Percentiles rank a stretch among this genome's conserved stretches.
Conservation (phyloP, 805 yeast genomes). For the Starmerella stigmatis region DNA sequence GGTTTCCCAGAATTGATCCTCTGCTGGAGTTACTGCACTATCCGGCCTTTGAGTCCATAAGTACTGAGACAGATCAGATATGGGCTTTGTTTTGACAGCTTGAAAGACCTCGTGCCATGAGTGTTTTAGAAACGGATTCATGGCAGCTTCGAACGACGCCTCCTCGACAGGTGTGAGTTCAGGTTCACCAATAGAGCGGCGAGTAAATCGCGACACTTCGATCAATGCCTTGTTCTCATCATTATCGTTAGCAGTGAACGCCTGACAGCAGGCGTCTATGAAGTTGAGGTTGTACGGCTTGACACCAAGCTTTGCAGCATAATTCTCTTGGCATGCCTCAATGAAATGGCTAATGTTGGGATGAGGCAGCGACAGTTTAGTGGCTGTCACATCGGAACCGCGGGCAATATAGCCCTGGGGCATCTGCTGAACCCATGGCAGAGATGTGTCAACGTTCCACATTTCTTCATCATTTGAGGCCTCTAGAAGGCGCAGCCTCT, state of each 20-base stretch:
- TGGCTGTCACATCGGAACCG: conserved; percentile 50
- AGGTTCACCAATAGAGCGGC: conserved; percentile 63
- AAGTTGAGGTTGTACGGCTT: conserved; percentile 65
- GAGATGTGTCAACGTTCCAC: conserved; percentile 17
- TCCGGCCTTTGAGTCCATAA: conserved; percentile 47
- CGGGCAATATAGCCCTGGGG: conserved; percentile 78
- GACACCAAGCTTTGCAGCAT: conserved; percentile 48
- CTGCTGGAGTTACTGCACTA: neutral
- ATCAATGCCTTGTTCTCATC: conserved; percentile 42
- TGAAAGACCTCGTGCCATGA: conserved; percentile 65
- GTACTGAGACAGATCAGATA: conserved; percentile 75
- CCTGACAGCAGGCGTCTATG: conserved; percentile 57
- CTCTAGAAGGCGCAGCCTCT: conserved; percentile 13
- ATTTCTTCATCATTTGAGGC: conserved; percentile 10
- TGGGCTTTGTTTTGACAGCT: conserved; percentile 61
- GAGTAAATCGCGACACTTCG: conserved; percentile 40
- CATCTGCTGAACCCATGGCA: conserved; percentile 61
- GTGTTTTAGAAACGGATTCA: conserved; percentile 53
- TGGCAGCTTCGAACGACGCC: conserved; percentile 61
- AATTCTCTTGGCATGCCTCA: conserved; percentile 38
- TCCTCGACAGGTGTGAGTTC: conserved; percentile 57
- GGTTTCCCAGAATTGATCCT: conserved; percentile 34
- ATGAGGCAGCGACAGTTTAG: conserved; percentile 50
- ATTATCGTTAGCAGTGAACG: conserved; percentile 43
- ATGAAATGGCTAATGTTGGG: conserved; percentile 47